Conservation (phyloP, 768 basidiomycete genomes). For the Pleurotus platypus region DNA sequence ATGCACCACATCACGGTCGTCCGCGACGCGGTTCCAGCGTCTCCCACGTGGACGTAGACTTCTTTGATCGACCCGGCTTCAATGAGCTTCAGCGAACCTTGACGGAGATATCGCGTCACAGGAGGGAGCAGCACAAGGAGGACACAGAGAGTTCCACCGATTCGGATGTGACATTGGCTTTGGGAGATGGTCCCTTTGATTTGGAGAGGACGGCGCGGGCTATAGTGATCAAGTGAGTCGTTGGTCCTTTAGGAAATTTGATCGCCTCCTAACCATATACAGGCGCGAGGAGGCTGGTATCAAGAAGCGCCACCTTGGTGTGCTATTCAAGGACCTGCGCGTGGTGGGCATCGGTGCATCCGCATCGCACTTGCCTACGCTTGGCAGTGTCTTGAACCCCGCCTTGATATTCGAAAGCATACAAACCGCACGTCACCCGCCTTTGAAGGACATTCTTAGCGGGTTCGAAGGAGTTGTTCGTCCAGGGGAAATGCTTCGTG, state of each 20-base stretch:
- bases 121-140: not conserved
- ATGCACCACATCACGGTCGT: not conserved
- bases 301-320: constrained; percentile 53
- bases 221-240: constrained; percentile 20
- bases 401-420: constrained; percentile 38
- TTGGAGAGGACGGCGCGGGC: constrained; percentile 24
- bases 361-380: constrained; percentile 51
- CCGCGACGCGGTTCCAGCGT: constrained; percentile 10
- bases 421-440: constrained; percentile 51
- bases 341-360: constrained; percentile 59
- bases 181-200: constrained; percentile 24
- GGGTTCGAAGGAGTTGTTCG: constrained; percentile 63
- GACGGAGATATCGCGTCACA: constrained; percentile 11
- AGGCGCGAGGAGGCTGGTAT: constrained; percentile 50
- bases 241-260: not conserved
- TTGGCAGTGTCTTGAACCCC: constrained; percentile 64
- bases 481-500: constrained; percentile 77
- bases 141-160: constrained; percentile 3
- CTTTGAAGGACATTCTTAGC: constrained; percentile 57
- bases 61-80: constrained; percentile 45
- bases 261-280: constrained; percentile 1
- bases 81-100: constrained; percentile 20
- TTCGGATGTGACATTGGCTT: constrained; percentile 17
- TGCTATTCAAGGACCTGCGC: constrained; percentile 52
- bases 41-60: constrained; percentile 34